These are phyloP conservation scores for Fagopyrum esculentum DNA, from an alignment of 148 eudicot species.

Conservation along the genomic window DNA sequence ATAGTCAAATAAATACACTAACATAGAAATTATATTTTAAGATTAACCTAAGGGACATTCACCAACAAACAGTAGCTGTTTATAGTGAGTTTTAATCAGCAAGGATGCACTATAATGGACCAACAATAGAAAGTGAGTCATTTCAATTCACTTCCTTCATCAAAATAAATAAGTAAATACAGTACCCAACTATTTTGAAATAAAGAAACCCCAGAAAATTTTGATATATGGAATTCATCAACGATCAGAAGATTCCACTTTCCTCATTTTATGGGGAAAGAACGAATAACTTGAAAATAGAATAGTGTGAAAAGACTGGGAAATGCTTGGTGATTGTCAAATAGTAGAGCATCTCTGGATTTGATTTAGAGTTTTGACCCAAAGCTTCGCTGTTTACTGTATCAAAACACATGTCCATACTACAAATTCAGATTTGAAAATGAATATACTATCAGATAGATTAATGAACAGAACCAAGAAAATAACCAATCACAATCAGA, in stretches of 20 bases:
- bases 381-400: not conserved
- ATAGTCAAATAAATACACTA: not conserved
- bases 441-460: not conserved
- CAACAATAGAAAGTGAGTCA: too few relatives aligned
- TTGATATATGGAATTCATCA: constrained; percentile 10
- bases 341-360: not conserved
- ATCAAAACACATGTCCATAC: not conserved
- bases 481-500: not conserved
- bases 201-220: not conserved
- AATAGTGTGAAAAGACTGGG: not conserved
- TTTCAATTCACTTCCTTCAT: too few relatives aligned
- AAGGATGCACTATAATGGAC: too few relatives aligned
- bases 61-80: too few relatives aligned
- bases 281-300: not conserved
- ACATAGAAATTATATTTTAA: not conserved
- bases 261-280: not conserved
- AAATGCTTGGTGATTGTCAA: constrained; percentile 3
- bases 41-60: too few relatives aligned
- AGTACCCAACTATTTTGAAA: not conserved
- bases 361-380: not conserved
- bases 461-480: not conserved
- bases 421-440: not conserved
- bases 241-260: constrained; percentile 5
- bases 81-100: too few relatives aligned
- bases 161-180: too few relatives aligned